Evolutionary conservation across 495 filamentous ascomycete genomes (phyloP).

Genomic region (Penicillium maclennaniae): DNA sequence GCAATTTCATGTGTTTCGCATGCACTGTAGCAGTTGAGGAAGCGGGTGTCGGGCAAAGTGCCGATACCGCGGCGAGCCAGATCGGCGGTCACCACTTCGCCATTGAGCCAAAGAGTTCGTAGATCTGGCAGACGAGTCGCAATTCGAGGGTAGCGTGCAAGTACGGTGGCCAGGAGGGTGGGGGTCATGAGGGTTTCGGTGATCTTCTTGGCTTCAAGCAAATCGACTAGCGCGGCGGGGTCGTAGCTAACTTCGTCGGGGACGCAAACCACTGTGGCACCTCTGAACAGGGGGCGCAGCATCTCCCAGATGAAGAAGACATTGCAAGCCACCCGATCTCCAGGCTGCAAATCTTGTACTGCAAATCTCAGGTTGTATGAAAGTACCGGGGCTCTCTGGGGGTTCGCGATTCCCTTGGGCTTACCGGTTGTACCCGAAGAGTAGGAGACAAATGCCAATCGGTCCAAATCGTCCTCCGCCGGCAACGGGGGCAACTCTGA

Average conservation of each 20-base stretch:
- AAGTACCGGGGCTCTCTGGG: conserved; percentile 60
- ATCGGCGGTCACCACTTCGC: conserved; percentile 67
- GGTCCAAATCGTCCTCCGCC: conserved; percentile 57
- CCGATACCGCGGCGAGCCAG: conserved; percentile 57
- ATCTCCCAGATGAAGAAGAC: conserved; percentile 76
- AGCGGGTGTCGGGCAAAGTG: conserved; percentile 56
- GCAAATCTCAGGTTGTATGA: conserved; percentile 63
- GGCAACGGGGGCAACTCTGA: conserved; percentile 43
- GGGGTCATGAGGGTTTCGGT: conserved; percentile 76
- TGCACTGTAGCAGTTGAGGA: conserved; percentile 69
- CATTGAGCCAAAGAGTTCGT: conserved; percentile 64
- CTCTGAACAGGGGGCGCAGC: conserved; percentile 62
- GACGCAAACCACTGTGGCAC: conserved; percentile 62
- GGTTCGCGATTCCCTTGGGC: conserved; percentile 67
- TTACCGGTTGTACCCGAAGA: conserved; percentile 65
- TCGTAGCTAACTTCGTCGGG: conserved; percentile 68
- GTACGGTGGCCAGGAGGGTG: conserved; percentile 60
- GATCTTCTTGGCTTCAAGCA: conserved; percentile 52
- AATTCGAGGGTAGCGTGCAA: conserved; percentile 57
- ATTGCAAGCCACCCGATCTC: conserved; percentile 68
- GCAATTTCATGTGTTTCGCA: conserved; percentile 72
- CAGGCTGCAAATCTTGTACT: conserved; percentile 56
- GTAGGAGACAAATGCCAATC: conserved; percentile 63
- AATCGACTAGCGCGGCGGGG: conserved; percentile 60
- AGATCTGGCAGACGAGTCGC: conserved; percentile 53